Evolutionary conservation across 2,329 filamentous ascomycete genomes (phyloP), one percentile per base, ranked within the genome.

Genomic region (Colletotrichum sp.): DNA sequence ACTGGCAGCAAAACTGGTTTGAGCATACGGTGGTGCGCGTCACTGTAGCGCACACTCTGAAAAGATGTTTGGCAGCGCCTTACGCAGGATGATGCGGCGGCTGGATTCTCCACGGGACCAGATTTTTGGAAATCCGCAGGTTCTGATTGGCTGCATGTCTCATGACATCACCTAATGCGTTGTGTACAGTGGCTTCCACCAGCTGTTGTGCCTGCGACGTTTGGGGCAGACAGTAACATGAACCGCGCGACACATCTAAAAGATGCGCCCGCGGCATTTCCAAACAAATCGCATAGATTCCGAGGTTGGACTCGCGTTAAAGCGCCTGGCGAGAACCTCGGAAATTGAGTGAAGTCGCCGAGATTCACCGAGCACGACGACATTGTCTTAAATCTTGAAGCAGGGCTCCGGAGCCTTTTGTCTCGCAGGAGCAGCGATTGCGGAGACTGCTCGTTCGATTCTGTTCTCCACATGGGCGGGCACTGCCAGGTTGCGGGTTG

Each of bases 161-260:
- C 55, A 74, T 74, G 72, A 74, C 68, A 74, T 74, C 72, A 74
- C 62, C 62, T 47, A 8, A 38, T 21, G 16, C 18, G 18, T 43
- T 62, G 27, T 13, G 18, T 69, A 24, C 51, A 16, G 24, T 38
- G 62, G 27, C 55, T 24, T 69, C 24, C 57, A 12, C 47, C 29
- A 18, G 21, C 16, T 27, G 27, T 27, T 15, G 62, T 55, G 66
- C 54, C 55, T 15, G 55, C 18, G 67, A 66, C 71, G 61, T 65
- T 38, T 16, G 15, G 29, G 24, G 27, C 18, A 59, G 54, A 36
- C 16, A 24, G 55, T 21, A 31, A 64, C 6, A 6, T 29, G 27
- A 51, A n/a, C 18, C 61, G 31, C 24, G 27, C 62, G 21, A 18
- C 68, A 29, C 43, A 8, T 47, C 33, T 13, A 34, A 29, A 7